Base-by-base conservation (phyloP, 768 basidiomycete genomes). In the Podaxis sp. region DNA sequence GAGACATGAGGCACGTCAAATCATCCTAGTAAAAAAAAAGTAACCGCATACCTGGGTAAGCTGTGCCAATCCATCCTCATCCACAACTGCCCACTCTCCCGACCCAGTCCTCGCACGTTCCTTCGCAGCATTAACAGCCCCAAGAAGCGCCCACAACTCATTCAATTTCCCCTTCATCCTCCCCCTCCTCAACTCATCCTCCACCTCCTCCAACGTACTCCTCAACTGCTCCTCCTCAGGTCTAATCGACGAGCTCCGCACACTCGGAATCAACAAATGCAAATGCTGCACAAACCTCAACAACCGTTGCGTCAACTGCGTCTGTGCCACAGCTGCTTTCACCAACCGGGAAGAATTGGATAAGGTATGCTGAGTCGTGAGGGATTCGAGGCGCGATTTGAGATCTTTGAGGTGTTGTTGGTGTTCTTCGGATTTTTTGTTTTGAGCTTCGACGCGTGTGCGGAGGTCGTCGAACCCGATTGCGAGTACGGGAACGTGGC, bases 111-210 rank as follows among this genome's bases (percentile, higher is more conserved):
- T 75, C 22, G 69, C 73, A 64, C 81, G 79, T 68, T 88, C 86
- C 66, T 81, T 75, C 27, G 84, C 80, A 7, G 89, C 86, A 49
- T 82, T 82, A 17, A 94, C 77, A 50, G 89, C 86, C 3, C 91
- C 91, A 8, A 94, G 82, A 13, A 91, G 76, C 15, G 91, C 91
- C 93, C 93, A 95, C 27, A 95, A 75, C 70, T 94, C 93, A 65
- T 90, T 91, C 69, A 92, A 70, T 69, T 90, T 91, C 49, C 86
- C 86, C 37, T 84, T 82, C 75, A 89, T 78, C 68, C 89, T 75
- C 56, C 89, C 85, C 59, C 75, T 74, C 54, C 84, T 82, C 63
- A 93, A 70, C 70, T 93, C 91, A 57, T 87, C 87, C 68, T 88
- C 85, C 55, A 93, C 80, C 65, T 87, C 85, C 70, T 94, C 93